Evolutionary conservation across 805 yeast genomes (phyloP).

Genomic region (Ogataea trehaloabstinens): DNA sequence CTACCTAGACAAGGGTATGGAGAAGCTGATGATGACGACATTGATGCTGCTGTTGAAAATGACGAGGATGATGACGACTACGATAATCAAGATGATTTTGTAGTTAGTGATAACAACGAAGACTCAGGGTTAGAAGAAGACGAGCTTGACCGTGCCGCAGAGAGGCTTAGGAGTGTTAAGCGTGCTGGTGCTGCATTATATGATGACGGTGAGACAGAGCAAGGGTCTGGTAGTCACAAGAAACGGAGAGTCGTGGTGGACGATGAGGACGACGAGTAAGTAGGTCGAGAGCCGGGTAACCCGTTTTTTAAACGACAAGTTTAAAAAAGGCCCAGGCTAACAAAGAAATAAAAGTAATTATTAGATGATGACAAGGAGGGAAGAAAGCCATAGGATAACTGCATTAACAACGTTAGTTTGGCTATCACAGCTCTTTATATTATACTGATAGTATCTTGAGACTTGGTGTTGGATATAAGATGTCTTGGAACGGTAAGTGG

Average conservation of each 20-base stretch:
- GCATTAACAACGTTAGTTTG: no score
- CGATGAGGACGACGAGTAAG: slow-evolving; percentile 46
- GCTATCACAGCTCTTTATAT: no score
- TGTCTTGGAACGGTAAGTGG: slow-evolving; percentile 37
- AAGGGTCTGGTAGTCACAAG: slow-evolving; percentile 43
- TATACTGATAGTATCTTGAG: no score
- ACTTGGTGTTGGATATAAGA: no score
- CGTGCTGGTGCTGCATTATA: slow-evolving; percentile 55
- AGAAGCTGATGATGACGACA: slow-evolving; percentile 28
- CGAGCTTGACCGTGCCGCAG: slow-evolving; percentile 52
- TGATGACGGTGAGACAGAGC: slow-evolving; percentile 45
- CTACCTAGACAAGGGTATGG: slow-evolving; percentile 8
- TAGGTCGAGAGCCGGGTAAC: neutral
- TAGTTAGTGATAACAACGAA: slow-evolving; percentile 36
- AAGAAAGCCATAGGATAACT: no score
- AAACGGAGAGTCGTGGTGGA: slow-evolving; percentile 48
- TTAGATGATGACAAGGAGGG: no score
- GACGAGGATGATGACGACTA: slow-evolving; percentile 30
- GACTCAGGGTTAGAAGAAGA: slow-evolving; percentile 33
- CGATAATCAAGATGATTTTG: slow-evolving; percentile 34
- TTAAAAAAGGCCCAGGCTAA: no score
- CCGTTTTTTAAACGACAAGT: neutral
- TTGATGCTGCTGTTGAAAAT: slow-evolving; percentile 41
- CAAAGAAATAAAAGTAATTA: no score
- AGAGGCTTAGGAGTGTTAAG: slow-evolving; percentile 54